phyloP scores from a whole-genome alignment of 176 grass and related monocot genomes.

The Paspalum vaginatum region DNA sequence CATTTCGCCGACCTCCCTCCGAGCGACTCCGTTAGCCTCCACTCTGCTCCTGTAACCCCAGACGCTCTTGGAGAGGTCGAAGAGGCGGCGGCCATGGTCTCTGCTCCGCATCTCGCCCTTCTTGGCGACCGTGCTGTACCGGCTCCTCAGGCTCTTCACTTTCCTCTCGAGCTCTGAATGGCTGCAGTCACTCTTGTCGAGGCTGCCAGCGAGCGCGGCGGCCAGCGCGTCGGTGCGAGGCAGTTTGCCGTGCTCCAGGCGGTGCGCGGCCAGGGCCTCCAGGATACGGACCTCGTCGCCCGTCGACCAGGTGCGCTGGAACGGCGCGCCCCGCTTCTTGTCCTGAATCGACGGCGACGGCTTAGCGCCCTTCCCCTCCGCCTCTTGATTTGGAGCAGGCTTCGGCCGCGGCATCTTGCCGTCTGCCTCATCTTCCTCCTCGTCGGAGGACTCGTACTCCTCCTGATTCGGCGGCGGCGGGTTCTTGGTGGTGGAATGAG shows the following conservation, averaged over 20 bases:
- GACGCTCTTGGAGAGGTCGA: constrained; percentile 41
- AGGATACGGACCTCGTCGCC: constrained; percentile 53
- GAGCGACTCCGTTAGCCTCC: neutral
- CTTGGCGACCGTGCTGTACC: neutral
- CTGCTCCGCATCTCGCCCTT: constrained; percentile 35
- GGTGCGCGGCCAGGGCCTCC: constrained; percentile 39
- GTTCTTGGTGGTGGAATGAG: constrained; percentile 13
- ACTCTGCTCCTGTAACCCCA: neutral
- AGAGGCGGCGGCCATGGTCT: constrained; percentile 30
- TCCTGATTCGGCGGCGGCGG: constrained; percentile 1
- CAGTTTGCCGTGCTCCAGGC: constrained; percentile 34
- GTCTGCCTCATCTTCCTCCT: constrained; percentile 14
- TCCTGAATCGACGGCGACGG: neutral
- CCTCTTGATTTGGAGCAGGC: neutral
- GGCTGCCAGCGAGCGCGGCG: constrained; percentile 26
- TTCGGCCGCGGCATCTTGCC: constrained; percentile 1
- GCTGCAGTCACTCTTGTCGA: constrained; percentile 27
- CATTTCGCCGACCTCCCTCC: constrained; percentile 18
- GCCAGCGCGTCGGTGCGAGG: constrained; percentile 23
- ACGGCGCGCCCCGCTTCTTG: neutral
- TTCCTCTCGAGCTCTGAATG: constrained; percentile 38
- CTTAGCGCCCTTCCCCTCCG: constrained; percentile 3
- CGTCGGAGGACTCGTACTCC: constrained; percentile 12
- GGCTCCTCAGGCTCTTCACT: constrained; percentile 31
- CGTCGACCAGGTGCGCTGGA: constrained; percentile 47